These are phyloP conservation scores for Kazachstania psychrophila DNA, from an alignment of 805 yeast species.

Conservation along the genomic window DNA sequence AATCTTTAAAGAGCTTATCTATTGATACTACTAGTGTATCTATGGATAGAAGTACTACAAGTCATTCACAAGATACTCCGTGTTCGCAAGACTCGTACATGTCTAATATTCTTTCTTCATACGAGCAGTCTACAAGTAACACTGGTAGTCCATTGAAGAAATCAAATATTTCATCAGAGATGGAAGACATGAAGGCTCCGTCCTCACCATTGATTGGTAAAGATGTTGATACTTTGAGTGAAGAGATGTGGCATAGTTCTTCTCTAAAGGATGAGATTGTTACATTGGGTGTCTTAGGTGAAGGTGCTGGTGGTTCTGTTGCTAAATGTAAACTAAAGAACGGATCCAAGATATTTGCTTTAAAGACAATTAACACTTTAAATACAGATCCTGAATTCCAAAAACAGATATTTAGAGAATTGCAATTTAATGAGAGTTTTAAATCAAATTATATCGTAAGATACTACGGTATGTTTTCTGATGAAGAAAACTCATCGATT, in stretches of 20 bases:
- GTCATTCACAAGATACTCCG: neutral
- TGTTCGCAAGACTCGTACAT: conserved; percentile 20
- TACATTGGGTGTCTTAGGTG: conserved; percentile 71
- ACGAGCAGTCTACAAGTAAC: conserved; percentile 14
- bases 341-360: conserved; percentile 66
- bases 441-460: conserved; percentile 76
- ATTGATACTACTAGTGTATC: neutral
- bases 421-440: conserved; percentile 79
- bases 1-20: conserved; percentile 5
- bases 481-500: conserved; percentile 67
- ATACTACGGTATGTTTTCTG: conserved; percentile 86
- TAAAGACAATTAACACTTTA: conserved; percentile 45
- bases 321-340: conserved; percentile 58
- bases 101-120: conserved; percentile 18
- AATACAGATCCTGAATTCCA: conserved; percentile 69
- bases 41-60: neutral
- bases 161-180: neutral
- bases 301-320: conserved; percentile 92
- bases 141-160: conserved; percentile 9
- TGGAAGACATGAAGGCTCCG: neutral
- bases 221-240: conserved; percentile 51
- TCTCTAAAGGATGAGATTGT: conserved; percentile 46
- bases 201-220: conserved; percentile 8
- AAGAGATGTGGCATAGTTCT: conserved; percentile 63
- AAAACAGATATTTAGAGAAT: conserved; percentile 81